Base-by-base conservation (phyloP, 352 stramenopile genomes). In the Globisporangium spinosum region DNA sequence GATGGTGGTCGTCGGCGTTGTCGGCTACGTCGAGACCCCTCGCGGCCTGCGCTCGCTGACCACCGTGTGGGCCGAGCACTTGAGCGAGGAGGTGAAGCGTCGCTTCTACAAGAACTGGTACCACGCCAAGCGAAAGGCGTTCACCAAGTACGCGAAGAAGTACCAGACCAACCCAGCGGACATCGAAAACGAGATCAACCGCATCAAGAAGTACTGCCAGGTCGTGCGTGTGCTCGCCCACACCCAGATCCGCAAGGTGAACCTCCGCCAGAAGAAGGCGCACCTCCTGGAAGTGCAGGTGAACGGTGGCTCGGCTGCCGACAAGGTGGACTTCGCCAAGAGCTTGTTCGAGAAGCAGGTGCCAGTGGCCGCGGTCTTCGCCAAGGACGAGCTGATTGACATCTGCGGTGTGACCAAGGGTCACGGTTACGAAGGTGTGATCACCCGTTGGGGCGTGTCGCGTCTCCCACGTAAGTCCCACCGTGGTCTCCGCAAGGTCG, bases 81-180 rank as follows among this genome's bases (percentile, higher is more conserved):
- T 99, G 77, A 98, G 81, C 79, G 98, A 99, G 74, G 97, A 99
- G 78, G 74, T 99, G 72, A 99, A 98, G 94, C 96, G 97, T 89
- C 95, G 98, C 77, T 98, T 99, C 84, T 99, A 99, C 97, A 99
- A 99, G 97, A 99, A 99, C 95, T 99, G 98, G 98, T 99, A 99
- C 89, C 97, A 97, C 76, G 96, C 86, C 77, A 99, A 99, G 97
- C 97, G 98, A 69, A 99, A 99, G 97, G 98, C 98, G 65, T 99
- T 99, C 91, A 99, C 98, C 85, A 99, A 99, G 89, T 99, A 99
- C 86, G 96, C 97, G 68, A 99, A 99, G 89, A 99, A 99, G 88
- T 99, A 98, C 92, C 87, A 96, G 67, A 97, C 97, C 55, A 89
- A 87, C 67, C 84, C 82, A 53, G 80, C 79, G 9, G 89, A 98